Percentiles rank a stretch among this genome's conserved stretches.
These are phyloP conservation scores for Hirschioporus abietinus DNA, from an alignment of 768 basidiomycete genomes.

Conservation along the genomic window DNA sequence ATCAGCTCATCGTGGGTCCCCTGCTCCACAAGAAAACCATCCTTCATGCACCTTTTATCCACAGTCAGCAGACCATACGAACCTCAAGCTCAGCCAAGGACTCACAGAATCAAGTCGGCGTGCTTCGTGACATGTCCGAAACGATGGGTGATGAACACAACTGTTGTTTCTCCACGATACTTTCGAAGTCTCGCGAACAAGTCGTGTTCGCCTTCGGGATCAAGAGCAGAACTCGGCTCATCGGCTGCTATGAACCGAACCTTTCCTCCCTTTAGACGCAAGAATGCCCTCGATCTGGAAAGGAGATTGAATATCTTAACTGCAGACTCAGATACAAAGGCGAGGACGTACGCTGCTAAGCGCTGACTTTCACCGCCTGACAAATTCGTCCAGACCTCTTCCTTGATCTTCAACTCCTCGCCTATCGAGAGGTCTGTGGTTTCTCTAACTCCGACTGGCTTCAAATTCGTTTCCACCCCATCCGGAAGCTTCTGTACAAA, in stretches of 20 bases:
- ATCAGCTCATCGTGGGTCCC: slow-evolving; percentile 39
- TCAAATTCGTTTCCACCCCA: slow-evolving; percentile 1
- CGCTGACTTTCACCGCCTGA: slow-evolving; percentile 24
- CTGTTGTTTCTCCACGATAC: slow-evolving; percentile 11
- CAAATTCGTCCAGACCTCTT: slow-evolving; percentile 3
- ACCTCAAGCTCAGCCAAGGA: neutral
- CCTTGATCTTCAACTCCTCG: neutral
- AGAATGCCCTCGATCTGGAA: slow-evolving; percentile 31
- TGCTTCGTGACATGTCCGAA: slow-evolving; percentile 33
- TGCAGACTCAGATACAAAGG: neutral
- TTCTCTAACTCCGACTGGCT: neutral
- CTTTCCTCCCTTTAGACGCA: slow-evolving; percentile 28
- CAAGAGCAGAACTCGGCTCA: slow-evolving; percentile 21
- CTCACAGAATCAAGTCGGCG: slow-evolving; percentile 33
- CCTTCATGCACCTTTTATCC: slow-evolving; percentile 39
- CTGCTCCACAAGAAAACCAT: slow-evolving; percentile 33
- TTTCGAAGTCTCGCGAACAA: slow-evolving; percentile 8
- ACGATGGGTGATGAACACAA: slow-evolving; percentile 32
- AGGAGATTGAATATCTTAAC: neutral
- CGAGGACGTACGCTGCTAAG: slow-evolving; percentile 8
- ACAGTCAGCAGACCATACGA: neutral
- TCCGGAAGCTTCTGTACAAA: slow-evolving; percentile 4
- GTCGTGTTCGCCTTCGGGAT: slow-evolving; percentile 21
- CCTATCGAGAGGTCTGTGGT: neutral
- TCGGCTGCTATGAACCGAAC: slow-evolving; percentile 18